Evolutionary conservation across 2,329 filamentous ascomycete genomes (phyloP), one percentile per base, ranked within the genome.

Genomic region (Chaetoscypha palmicola): DNA sequence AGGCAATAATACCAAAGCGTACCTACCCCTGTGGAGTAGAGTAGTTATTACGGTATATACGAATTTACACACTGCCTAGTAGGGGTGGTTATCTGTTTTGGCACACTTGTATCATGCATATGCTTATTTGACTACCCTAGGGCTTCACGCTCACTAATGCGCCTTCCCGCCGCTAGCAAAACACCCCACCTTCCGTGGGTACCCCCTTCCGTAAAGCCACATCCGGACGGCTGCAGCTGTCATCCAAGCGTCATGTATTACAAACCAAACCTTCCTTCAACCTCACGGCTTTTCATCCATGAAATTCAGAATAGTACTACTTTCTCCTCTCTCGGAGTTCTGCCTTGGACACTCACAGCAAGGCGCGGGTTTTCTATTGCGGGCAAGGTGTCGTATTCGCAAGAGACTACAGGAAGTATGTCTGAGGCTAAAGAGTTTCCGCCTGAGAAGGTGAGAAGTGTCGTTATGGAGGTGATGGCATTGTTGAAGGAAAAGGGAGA

Each of bases 401-500:
- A n/a, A n/a, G n/a, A n/a, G n/a, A 20, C 28, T 4, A 41, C 34
- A 26, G 7, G 19, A 2, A 11, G 11, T 2, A 14, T 8, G 14
- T 28, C 8, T 28, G n/a, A 14, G 14, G 31, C 51, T 37, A 52
- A 43, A 11, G 43, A 50, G 23, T 61, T 62, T 36, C 59, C 59
- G 16, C 59, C 59, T 1, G 49, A 48, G 43, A 52, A 54, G 36
- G 47, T 62, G 4, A 53, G 48, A 30, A 48, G 37, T 7, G 52
- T 62, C 22, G 58, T 59, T 9, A 36, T 60, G 23, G 71, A 78
- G 62, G 68, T 81, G 20, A 68, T 70, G 2, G 57, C 61, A 2
- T 67, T 79, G 30, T 68, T 82, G 30, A 74, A 72, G 51, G 65
- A 72, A 33, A 69, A 69, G 43, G 68, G 71, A 47, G 73, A 80